Percentiles rank a stretch among this genome's conserved stretches.
These are phyloP conservation scores for Exophiala sp. DNA, from an alignment of 2,329 filamentous ascomycete genomes.

Conservation along the genomic window DNA sequence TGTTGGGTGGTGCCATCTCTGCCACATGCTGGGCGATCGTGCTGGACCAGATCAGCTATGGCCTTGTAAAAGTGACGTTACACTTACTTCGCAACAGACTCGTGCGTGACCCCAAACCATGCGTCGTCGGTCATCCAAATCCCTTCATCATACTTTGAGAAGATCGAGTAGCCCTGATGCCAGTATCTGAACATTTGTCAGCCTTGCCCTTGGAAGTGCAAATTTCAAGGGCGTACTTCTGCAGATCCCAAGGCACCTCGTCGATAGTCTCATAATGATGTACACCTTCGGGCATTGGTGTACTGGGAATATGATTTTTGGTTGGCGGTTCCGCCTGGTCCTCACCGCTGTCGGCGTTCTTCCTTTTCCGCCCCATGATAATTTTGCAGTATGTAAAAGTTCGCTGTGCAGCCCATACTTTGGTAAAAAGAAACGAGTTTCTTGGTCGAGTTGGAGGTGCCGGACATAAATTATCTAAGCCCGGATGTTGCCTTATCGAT, in stretches of 20 bases:
- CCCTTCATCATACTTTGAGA: slow-evolving; percentile 80
- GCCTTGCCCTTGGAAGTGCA: neutral
- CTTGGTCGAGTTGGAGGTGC: neutral
- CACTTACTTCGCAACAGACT: slow-evolving; percentile 76
- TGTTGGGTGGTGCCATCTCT: slow-evolving; percentile 51
- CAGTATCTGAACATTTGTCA: slow-evolving; percentile 65
- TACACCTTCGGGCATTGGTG: slow-evolving; percentile 57
- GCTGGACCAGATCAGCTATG: slow-evolving; percentile 40
- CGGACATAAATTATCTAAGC: neutral
- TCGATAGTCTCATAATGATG: slow-evolving; percentile 69
- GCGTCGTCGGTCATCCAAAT: slow-evolving; percentile 88
- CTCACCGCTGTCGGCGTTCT: slow-evolving; percentile 5
- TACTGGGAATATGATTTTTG: slow-evolving; percentile 8
- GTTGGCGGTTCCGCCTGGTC: neutral
- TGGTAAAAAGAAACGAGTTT: neutral
- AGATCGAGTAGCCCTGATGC: slow-evolving; percentile 82
- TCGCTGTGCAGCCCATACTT: neutral
- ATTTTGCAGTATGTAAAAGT: neutral
- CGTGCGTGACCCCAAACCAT: slow-evolving; percentile 96
- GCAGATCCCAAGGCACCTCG: slow-evolving; percentile 77
- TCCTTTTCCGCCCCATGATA: slow-evolving; percentile 18
- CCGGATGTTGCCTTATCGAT: neutral
- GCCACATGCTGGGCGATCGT: slow-evolving; percentile 73
- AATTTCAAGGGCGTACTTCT: slow-evolving; percentile 61
- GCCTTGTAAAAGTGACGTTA: neutral